Evolutionary conservation across 176 grass and related monocot species (phyloP).

Genomic region (Carex myosuroides): DNA sequence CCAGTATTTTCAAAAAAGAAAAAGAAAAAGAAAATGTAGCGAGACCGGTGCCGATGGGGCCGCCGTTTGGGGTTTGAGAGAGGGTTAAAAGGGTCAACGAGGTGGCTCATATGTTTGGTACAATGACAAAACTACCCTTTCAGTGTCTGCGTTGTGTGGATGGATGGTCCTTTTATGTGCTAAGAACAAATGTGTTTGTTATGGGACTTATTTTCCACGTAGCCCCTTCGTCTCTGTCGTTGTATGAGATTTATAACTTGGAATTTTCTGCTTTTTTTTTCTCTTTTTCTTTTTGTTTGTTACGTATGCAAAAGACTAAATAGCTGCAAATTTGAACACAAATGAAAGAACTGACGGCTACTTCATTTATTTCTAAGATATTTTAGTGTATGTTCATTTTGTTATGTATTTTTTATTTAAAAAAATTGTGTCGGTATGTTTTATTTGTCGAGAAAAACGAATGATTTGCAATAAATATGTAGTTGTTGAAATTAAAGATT

Average conservation of each 20-base stretch:
- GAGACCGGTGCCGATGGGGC: slow-evolving; percentile 21
- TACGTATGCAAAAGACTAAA: not conserved
- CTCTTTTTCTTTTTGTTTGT: not conserved
- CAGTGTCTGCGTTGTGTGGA: not conserved
- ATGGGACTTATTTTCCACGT: not conserved
- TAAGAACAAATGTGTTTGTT: slow-evolving; percentile 2
- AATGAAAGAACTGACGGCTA: not conserved
- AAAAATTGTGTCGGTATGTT: not conserved
- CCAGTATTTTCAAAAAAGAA: too few relatives aligned
- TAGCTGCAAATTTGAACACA: not conserved
- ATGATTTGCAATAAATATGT: not conserved
- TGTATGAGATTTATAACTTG: not conserved
- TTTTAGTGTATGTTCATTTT: too few relatives aligned
- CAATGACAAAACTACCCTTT: slow-evolving; percentile 4
- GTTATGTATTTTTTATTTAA: too few relatives aligned
- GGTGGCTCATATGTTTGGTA: not conserved
- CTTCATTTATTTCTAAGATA: too few relatives aligned
- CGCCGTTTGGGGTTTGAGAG: slow-evolving; percentile 13
- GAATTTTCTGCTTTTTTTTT: not conserved
- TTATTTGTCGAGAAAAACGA: not conserved
- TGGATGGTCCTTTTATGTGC: not conserved
- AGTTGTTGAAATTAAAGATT: not conserved
- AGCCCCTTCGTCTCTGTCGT: not conserved
- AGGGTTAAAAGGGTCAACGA: slow-evolving; percentile 54
- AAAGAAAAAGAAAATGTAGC: slow-evolving; percentile 1